Evolutionary conservation across 2,329 filamentous ascomycete species (phyloP).

Genomic region (Lecanicillium sp.): DNA sequence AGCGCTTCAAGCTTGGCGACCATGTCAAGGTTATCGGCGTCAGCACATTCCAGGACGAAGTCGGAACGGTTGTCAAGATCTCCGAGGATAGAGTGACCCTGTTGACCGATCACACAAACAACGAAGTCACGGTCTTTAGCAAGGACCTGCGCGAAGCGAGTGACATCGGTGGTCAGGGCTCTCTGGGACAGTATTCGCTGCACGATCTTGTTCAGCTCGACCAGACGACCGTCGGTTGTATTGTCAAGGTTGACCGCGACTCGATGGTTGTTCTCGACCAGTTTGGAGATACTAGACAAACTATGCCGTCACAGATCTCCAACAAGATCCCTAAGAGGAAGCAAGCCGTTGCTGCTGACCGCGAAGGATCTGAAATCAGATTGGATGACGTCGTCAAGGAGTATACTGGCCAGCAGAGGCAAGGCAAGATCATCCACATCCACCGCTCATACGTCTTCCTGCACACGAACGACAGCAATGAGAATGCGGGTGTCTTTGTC

Average conservation of each 20-base stretch:
- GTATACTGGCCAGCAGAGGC: conserved; percentile 74
- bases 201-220: conserved; percentile 94
- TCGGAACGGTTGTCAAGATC: conserved; percentile 94
- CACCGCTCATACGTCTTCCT: conserved; percentile 89
- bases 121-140: conserved; percentile 95
- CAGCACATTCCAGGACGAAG: conserved; percentile 88
- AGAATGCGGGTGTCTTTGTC: conserved; percentile 88
- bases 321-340: conserved; percentile 81
- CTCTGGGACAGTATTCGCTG: conserved; percentile 81
- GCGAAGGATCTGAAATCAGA: conserved; percentile 88
- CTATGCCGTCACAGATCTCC: conserved; percentile 86
- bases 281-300: conserved; percentile 71
- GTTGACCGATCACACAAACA: conserved; percentile 85
- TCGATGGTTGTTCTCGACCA: conserved; percentile 87
- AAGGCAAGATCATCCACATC: conserved; percentile 88
- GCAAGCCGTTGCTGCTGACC: conserved; percentile 83
- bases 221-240: conserved; percentile 82
- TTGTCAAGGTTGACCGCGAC: conserved; percentile 93
- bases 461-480: conserved; percentile 74
- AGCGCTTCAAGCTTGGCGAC: conserved; percentile 87
- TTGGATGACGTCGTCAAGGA: conserved; percentile 91
- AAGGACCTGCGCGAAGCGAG: conserved; percentile 92
- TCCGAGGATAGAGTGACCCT: conserved; percentile 88
- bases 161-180: conserved; percentile 80
- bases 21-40: conserved; percentile 98